These are phyloP conservation scores for Aspergillus sp. DNA, from an alignment of 2,329 filamentous ascomycete genomes.

Conservation along the genomic window DNA sequence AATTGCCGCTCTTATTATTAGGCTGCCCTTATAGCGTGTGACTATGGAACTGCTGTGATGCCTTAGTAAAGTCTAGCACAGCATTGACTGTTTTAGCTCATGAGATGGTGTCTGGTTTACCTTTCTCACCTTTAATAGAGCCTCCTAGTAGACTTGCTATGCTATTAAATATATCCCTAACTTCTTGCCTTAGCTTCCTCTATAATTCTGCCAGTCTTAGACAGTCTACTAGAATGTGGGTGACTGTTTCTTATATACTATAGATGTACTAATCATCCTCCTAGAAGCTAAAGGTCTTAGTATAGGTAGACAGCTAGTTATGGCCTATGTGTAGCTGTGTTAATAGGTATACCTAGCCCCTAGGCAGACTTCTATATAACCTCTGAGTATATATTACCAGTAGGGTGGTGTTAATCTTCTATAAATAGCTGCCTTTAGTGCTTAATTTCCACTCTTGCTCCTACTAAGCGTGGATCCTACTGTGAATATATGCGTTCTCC, in stretches of 20 bases:
- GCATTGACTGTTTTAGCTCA: conserved; percentile 1
- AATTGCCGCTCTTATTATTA: conserved; percentile 4
- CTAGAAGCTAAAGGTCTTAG: not conserved
- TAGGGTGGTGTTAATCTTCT: not conserved
- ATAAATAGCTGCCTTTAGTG: not conserved
- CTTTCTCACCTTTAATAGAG: conserved; percentile 4
- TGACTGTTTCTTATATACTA: conserved; percentile 1
- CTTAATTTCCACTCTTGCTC: not conserved
- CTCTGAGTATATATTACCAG: conserved; percentile 1
- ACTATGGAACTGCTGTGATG: conserved; percentile 5
- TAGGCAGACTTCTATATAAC: conserved; percentile 1
- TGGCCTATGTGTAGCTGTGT: conserved; percentile 1
- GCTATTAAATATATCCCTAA: conserved; percentile 2
- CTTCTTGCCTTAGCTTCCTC: not conserved
- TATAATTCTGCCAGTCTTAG: not conserved
- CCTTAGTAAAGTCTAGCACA: conserved; percentile 7
- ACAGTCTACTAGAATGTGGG: conserved; percentile 2
- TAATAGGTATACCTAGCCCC: conserved; percentile 9
- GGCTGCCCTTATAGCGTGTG: conserved; percentile 4
- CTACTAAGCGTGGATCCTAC: not conserved
- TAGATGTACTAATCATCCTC: not conserved
- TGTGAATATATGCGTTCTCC: not conserved
- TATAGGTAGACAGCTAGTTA: not conserved
- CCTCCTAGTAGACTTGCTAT: conserved; percentile 7
- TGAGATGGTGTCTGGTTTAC: conserved; percentile 3